phyloP scores from a whole-genome alignment of 768 basidiomycete species.

The Cystofilobasidium capitatum region DNA sequence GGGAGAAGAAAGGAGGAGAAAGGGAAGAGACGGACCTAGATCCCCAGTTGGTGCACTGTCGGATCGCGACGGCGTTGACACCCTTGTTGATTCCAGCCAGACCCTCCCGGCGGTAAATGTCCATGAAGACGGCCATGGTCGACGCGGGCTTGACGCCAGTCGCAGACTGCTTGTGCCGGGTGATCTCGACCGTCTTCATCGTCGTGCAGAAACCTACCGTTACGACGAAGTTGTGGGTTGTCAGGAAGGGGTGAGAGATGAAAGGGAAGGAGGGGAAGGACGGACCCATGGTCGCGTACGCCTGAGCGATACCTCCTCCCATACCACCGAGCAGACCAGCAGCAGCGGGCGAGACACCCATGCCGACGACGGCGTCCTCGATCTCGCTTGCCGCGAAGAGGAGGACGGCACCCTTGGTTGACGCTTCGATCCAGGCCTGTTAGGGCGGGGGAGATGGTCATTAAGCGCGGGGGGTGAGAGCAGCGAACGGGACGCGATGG shows the following conservation, averaged over 20 bases:
- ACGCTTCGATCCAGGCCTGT: conserved; percentile 98
- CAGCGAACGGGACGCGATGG: not conserved
- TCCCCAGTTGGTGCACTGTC: conserved; percentile 89
- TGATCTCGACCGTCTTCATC: conserved; percentile 99
- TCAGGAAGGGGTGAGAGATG: not conserved
- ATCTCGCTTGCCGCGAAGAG: conserved; percentile 95
- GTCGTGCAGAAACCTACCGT: conserved; percentile 95
- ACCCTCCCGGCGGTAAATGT: conserved; percentile 89
- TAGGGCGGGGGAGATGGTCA: not conserved
- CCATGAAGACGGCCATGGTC: conserved; percentile 87
- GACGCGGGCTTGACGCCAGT: conserved; percentile 68
- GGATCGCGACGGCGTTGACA: conserved; percentile 69
- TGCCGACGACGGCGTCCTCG: conserved; percentile 54
- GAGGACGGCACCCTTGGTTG: conserved; percentile 92
- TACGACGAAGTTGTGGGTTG: not conserved
- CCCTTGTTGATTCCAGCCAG: conserved; percentile 97
- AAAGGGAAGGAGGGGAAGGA: not conserved
- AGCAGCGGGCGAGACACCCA: conserved; percentile 67
- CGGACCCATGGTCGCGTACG: conserved; percentile 98
- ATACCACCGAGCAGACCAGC: conserved; percentile 92
- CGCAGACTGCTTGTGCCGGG: conserved; percentile 81
- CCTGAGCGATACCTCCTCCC: conserved; percentile 93
- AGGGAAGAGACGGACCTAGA: conserved; percentile 53
- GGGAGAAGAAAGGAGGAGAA: not conserved
- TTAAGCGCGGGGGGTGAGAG: not conserved